Evolutionary conservation across 2,329 filamentous ascomycete genomes (phyloP), one percentile per base, ranked within the genome.

Genomic region (Annulohypoxylon truncatum): DNA sequence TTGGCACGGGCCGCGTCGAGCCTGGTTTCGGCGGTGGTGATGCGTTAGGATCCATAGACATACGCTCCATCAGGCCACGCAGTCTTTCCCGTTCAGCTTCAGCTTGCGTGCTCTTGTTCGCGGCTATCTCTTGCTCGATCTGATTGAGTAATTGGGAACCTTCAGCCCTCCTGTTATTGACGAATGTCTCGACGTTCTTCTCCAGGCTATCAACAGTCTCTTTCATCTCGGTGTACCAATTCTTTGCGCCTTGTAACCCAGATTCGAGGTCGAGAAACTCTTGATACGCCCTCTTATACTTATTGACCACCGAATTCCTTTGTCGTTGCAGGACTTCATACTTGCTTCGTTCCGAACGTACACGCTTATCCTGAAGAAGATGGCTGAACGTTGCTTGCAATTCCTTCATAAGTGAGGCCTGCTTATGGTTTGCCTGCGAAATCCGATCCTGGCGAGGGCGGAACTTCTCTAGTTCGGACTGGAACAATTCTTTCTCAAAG

Each of bases 381-480:
- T 90, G 89, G 74, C 94, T 95, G 79, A 98, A 98, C 0, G 91
- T 89, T 35, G 88, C 86, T 0, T 94, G 97, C 47, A 99, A 85
- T 73, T 99, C 96, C 79, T 98, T 98, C 89, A 99, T 94, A 57
- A 99, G 82, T 0, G 93, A 90, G 0, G 92, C 90, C 78, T 99
- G 96, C 80, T 97, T 99, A 80, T 99, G 96, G 68, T 94, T 96
- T 12, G 96, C 94, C 78, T 97, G 94, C 7, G 97, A 82, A 13
- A 99, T 86, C 31, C 96, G 90, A 73, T 91, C 97, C 77, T 98
- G 96, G 74, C 97, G 93, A 26, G 94, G 92, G 42, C 94, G 85
- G 80, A 97, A 99, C 78, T 99, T 99, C 79, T 98, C 95, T n/a
- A 99, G 85, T 79, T 99, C 96, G 13, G 93, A 90, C 77, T 97